Evolutionary conservation across 2,329 filamentous ascomycete genomes (phyloP).

Genomic region (Cytospora leucostoma): DNA sequence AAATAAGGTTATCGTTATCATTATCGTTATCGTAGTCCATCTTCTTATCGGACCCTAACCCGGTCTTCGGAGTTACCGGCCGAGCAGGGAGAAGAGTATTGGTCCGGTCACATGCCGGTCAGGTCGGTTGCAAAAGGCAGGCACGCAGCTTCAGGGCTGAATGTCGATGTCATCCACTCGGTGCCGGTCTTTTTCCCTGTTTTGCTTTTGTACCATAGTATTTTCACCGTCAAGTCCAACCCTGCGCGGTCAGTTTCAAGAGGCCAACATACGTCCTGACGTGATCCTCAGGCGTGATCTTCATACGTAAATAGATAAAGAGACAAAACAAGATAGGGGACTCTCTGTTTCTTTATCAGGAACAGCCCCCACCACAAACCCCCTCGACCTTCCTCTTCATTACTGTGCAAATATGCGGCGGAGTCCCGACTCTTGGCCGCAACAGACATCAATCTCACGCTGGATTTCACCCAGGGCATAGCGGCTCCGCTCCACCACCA

Average conservation of each 20-base stretch:
- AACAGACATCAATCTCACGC: constrained; percentile 48
- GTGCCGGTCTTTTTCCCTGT: constrained; percentile 3
- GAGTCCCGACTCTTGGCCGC: constrained; percentile 57
- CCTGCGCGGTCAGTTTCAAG: constrained; percentile 11
- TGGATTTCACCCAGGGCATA: constrained; percentile 56
- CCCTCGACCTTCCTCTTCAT: constrained; percentile 18
- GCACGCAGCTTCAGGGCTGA: too few relatives aligned
- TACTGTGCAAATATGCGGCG: constrained; percentile 53
- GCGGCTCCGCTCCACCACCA: constrained; percentile 40
- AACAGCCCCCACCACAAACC: background rate
- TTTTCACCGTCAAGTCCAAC: background rate
- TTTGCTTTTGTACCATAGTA: background rate
- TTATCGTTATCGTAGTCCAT: background rate
- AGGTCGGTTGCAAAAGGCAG: too few relatives aligned
- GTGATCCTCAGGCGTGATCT: constrained; percentile 6
- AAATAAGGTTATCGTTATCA: constrained; percentile 23
- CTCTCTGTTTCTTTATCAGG: constrained; percentile 10
- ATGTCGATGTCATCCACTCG: constrained; percentile 12
- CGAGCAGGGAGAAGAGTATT: too few relatives aligned
- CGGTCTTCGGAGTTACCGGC: background rate
- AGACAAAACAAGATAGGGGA: background rate
- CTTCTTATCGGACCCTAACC: constrained; percentile 19
- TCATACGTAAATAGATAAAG: background rate
- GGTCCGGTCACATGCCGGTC: too few relatives aligned
- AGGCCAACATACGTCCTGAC: constrained; percentile 3